Evolutionary conservation across 768 basidiomycete genomes (phyloP).

Genomic region (Agrocybe chaxingu): DNA sequence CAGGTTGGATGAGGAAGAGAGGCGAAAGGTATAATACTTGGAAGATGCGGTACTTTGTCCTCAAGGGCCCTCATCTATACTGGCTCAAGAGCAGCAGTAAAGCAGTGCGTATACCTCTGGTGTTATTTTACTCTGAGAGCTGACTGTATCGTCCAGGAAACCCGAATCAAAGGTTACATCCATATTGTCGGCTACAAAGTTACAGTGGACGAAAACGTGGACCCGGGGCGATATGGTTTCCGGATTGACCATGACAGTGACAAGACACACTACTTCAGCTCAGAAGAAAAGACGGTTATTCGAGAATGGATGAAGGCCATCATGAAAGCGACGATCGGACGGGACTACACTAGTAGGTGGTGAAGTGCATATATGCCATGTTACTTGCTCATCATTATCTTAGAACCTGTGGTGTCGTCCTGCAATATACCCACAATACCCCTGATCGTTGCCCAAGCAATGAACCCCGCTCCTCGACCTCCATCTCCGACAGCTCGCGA

Average conservation of each 20-base stretch:
- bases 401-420: conserved; percentile 92
- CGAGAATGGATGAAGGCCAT: conserved; percentile 99
- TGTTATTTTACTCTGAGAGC: neutral
- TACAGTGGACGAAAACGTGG: conserved; percentile 85
- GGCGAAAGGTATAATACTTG: conserved; percentile 90
- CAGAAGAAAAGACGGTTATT: conserved; percentile 77
- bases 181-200: conserved; percentile 91
- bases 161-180: conserved; percentile 94
- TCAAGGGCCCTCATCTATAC: conserved; percentile 92
- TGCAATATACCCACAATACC: conserved; percentile 97
- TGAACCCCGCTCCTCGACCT: conserved; percentile 94
- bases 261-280: conserved; percentile 88
- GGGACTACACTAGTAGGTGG: conserved; percentile 84
- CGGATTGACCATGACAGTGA: conserved; percentile 86
- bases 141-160: conserved; percentile 54
- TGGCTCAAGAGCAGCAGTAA: conserved; percentile 75
- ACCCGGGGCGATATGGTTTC: conserved; percentile 95
- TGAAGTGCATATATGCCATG: neutral
- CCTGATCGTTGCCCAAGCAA: conserved; percentile 88
- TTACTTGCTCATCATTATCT: conserved; percentile 14
- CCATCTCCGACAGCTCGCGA: conserved; percentile 87
- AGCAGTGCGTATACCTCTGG: conserved; percentile 33
- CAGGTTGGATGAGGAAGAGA: conserved; percentile 95
- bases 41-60: conserved; percentile 88
- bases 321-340: conserved; percentile 96